A percentile compares a stretch with the other conserved stretches of the same genome.
These are phyloP conservation scores for Dactylellina leptospora DNA, from an alignment of 2,329 filamentous ascomycete species.

Conservation along the genomic window DNA sequence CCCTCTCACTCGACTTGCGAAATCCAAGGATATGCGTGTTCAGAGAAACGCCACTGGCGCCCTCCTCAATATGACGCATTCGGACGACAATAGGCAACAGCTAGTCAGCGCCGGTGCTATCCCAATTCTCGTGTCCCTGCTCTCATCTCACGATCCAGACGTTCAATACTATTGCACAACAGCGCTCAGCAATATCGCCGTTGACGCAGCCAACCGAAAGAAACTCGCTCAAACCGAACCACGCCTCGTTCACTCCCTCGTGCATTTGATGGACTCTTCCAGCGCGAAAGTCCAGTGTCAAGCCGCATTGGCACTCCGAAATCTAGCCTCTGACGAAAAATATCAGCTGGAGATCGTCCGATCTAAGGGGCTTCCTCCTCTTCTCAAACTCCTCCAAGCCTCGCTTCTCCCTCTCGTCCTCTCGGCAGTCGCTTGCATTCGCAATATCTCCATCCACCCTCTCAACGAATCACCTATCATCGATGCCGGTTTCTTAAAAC, in stretches of 20 bases:
- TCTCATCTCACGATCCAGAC: conserved; percentile 91
- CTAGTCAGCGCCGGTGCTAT: conserved; percentile 98
- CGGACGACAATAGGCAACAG: conserved; percentile 96
- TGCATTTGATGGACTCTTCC: conserved; percentile 95
- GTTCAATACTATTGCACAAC: conserved; percentile 99
- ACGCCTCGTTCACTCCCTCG: conserved; percentile 89
- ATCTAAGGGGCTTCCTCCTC: conserved; percentile 81
- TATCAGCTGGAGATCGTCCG: conserved; percentile 98
- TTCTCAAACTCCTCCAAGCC: conserved; percentile 89
- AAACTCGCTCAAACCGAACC: conserved; percentile 90
- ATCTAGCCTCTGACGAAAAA: conserved; percentile 96
- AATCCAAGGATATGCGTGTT: conserved; percentile 98
- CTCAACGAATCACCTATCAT: conserved; percentile 98
- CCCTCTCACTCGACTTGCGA: conserved; percentile 88
- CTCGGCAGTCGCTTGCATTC: conserved; percentile 95
- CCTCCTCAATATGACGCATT: conserved; percentile 98
- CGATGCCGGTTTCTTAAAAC: conserved; percentile 93
- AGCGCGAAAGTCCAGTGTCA: conserved; percentile 98
- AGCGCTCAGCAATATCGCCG: conserved; percentile 96
- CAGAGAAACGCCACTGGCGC: conserved; percentile 97
- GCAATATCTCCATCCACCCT: conserved; percentile 98
- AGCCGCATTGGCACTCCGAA: conserved; percentile 89
- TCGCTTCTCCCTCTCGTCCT: conserved; percentile 95
- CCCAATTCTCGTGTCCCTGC: conserved; percentile 91
- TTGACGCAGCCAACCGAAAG: conserved; percentile 88